Evolutionary conservation across 2,329 filamentous ascomycete species (phyloP).

Genomic region (Cladophialophora bantiana): DNA sequence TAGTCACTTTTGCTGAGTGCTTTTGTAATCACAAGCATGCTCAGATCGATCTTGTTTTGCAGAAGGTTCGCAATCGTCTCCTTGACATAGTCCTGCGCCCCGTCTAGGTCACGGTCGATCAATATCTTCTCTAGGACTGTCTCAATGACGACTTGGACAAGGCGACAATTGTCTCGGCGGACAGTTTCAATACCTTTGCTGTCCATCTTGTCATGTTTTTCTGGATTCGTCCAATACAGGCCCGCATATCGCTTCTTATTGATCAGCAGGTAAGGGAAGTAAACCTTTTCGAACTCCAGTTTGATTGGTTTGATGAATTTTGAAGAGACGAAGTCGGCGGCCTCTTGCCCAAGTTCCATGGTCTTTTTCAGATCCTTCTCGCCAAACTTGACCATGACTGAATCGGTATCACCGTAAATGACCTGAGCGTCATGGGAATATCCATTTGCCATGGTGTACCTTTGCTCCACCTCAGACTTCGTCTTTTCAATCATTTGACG

Average conservation of each 20-base stretch:
- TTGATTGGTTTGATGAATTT: slow-evolving; percentile 98
- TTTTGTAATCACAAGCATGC: slow-evolving; percentile 98
- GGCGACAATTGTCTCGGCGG: slow-evolving; percentile 90
- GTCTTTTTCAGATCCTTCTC: slow-evolving; percentile 83
- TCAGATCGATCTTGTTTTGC: slow-evolving; percentile 99
- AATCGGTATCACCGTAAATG: slow-evolving; percentile 98
- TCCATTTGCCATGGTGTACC: slow-evolving; percentile 90
- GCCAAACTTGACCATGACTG: slow-evolving; percentile 99
- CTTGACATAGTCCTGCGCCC: slow-evolving; percentile 95
- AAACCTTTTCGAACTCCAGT: slow-evolving; percentile 98
- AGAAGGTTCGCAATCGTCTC: slow-evolving; percentile 92
- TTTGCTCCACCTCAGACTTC: slow-evolving; percentile 90
- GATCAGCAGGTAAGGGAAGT: slow-evolving; percentile 96
- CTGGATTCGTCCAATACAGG: slow-evolving; percentile 93
- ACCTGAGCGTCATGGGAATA: slow-evolving; percentile 95
- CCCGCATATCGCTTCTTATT: slow-evolving; percentile 99
- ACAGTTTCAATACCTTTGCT: slow-evolving; percentile 99
- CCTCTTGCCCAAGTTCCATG: slow-evolving; percentile 96
- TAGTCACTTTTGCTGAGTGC: slow-evolving; percentile 91
- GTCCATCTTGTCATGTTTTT: slow-evolving; percentile 99
- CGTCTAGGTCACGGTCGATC: slow-evolving; percentile 88
- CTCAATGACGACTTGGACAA: slow-evolving; percentile 97
- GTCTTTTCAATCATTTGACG: slow-evolving; percentile 99
- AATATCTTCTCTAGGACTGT: slow-evolving; percentile 94
- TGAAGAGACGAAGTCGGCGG: slow-evolving; percentile 82